Conservation (phyloP, 257 asterid species). For the Salvia rosmarinus region DNA sequence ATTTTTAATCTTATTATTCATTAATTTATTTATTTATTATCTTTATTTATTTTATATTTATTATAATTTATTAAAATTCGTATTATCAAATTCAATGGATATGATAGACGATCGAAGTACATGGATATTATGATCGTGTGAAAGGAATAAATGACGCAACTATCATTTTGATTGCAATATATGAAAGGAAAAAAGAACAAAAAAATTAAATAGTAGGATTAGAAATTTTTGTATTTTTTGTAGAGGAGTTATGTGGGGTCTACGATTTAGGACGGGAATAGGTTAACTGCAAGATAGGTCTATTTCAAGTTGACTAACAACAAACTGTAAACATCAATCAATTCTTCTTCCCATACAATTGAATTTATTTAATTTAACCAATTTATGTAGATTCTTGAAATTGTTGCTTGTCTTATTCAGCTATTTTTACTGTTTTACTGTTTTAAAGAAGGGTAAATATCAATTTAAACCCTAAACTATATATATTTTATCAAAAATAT, state of each 20-base stretch:
- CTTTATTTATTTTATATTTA: too few species aligned
- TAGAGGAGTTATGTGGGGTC: conserved; percentile 16
- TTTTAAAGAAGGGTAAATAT: not conserved
- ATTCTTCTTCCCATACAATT: conserved; percentile 31
- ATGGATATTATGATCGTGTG: conserved; percentile 15
- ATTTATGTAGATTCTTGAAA: conserved; percentile 29
- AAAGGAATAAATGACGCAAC: conserved; percentile 15
- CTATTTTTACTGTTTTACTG: not conserved
- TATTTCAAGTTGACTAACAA: conserved; percentile 42
- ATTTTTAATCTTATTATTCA: too few species aligned
- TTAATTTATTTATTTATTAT: too few species aligned
- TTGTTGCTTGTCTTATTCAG: conserved; percentile 19
- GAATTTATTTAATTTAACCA: conserved; percentile 9
- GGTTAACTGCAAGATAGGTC: conserved; percentile 27
- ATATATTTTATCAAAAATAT: too few species aligned
- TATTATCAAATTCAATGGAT: too few species aligned
- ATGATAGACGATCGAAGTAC: too few species aligned
- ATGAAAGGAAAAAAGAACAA: not conserved
- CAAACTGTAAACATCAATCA: conserved; percentile 41
- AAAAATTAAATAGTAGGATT: not conserved
- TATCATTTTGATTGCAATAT: not conserved
- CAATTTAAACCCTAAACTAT: too few species aligned
- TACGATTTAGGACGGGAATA: not conserved
- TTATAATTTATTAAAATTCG: too few species aligned
- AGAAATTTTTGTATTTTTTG: conserved; percentile 1